Evolutionary conservation across 805 yeast genomes (phyloP).

Genomic region (Cyberlindnera mycetangii): DNA sequence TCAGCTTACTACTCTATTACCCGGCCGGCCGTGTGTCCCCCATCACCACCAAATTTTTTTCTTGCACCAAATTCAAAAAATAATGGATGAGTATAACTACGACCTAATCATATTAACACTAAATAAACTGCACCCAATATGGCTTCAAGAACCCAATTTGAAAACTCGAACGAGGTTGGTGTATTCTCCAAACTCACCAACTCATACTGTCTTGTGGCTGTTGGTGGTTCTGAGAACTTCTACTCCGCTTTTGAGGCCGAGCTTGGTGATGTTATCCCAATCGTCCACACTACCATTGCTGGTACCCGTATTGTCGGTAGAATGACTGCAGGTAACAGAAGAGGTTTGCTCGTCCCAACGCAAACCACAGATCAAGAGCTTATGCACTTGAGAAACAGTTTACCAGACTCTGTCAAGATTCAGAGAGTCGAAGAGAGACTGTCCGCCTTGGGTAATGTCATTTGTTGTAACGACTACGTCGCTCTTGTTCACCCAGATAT

Average conservation of each 20-base stretch:
- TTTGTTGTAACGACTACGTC: constrained; percentile 98
- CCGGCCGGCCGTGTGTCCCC: constrained; percentile 6
- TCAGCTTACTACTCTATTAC: neutral
- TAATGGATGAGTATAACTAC: neutral
- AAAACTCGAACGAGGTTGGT: constrained; percentile 87
- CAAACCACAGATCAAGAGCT: constrained; percentile 98
- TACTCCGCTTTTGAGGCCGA: constrained; percentile 97
- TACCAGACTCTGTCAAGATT: constrained; percentile 92
- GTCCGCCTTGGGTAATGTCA: constrained; percentile 95
- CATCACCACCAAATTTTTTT: constrained; percentile 7
- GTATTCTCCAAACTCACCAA: constrained; percentile 94
- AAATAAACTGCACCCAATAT: constrained; percentile 29
- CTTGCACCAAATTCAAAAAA: neutral
- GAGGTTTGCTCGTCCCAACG: constrained; percentile 95
- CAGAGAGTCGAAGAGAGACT: constrained; percentile 98
- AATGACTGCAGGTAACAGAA: constrained; percentile 97
- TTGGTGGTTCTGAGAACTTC: constrained; percentile 88
- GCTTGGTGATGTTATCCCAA: constrained; percentile 93
- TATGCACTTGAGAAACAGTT: constrained; percentile 92
- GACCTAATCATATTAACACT: too few species aligned
- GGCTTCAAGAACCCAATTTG: constrained; percentile 78
- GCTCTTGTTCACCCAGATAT: constrained; percentile 99
- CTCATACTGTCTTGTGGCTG: constrained; percentile 93
- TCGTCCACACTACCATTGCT: constrained; percentile 95
- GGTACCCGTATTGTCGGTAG: constrained; percentile 98